Base-by-base conservation (phyloP, 371 early-diverging fungal genomes). In the Massospora cicadina region DNA sequence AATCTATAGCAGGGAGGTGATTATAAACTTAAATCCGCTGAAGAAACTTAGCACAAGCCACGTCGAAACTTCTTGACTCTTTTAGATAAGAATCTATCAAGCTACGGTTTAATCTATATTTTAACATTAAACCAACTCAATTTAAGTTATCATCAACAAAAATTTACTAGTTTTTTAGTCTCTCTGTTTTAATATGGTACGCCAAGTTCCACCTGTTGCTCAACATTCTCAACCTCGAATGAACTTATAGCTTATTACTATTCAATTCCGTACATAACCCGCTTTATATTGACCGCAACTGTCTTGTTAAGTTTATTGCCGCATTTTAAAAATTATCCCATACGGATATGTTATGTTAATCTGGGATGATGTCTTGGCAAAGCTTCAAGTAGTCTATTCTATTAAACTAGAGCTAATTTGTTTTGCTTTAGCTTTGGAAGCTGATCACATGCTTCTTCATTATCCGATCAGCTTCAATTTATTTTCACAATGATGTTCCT, bases 401-500 rank as follows among this genome's bases (percentile, higher is more conserved):
- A 2, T 57, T 54, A n/a, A 54, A 54, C 13, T n/a, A 13, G 54
- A 13, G 54, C n/a, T 54, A 54, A 54, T 54, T 13, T 54, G 13
- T n/a, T 54, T 54, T 13, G 13, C 13, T 13, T 57, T 57, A 57
- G 57, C 23, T 57, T 5, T 57, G 57, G 57, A 57, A 57, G 21
- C 3, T 57, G 28, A 3, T 57, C 12, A 57, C 57, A 10, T n/a
- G 57, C 25, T 57, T 57, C 21, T 57, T 57, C 28, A 57, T 57
- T 10, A n/a, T 27, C 25, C 25, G 12, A 57, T 57, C 12, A 57
- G 57, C 57, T 57, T 57, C 57, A 57, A 57, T 57, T 57, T n/a
- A 57, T 57, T 27, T 57, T 57, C 21, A 27, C 23, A 10, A n/a
- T 57, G 10, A 27, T 57, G 23, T 57, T 57, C 57, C 23, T 57